phyloP scores from a whole-genome alignment of 139 green algal genomes.

The Deuterostichococcus epilithicus region DNA sequence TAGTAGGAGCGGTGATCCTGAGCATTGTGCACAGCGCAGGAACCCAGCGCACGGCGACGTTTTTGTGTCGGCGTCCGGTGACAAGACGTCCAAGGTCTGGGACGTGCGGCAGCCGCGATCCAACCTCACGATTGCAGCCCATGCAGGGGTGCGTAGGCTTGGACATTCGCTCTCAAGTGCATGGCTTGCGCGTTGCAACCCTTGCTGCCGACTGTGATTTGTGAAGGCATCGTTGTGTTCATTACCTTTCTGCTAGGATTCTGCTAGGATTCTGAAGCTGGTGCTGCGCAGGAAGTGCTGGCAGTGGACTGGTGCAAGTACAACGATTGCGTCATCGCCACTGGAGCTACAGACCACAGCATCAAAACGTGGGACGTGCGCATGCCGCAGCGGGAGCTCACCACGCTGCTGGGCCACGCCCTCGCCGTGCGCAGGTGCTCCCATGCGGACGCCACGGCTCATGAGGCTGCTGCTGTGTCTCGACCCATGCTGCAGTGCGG shows the following conservation, averaged over 20 bases:
- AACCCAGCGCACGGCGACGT: slow-evolving; percentile 73
- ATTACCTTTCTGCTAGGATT: no score
- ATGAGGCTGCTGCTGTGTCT: no score
- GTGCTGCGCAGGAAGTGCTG: slow-evolving; percentile 76
- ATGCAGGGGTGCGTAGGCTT: slow-evolving; percentile 34
- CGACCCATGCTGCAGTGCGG: no score
- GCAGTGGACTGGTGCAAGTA: slow-evolving; percentile 95
- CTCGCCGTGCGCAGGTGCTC: slow-evolving; percentile 22
- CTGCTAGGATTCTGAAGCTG: no score
- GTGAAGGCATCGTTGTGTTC: no score
- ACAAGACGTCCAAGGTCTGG: slow-evolving; percentile 85
- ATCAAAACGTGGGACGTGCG: slow-evolving; percentile 89
- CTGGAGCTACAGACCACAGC: slow-evolving; percentile 89
- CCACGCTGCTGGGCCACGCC: slow-evolving; percentile 73
- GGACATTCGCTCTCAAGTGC: no score
- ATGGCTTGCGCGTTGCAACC: not conserved
- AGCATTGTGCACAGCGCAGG: slow-evolving; percentile 32
- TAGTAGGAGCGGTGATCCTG: not conserved
- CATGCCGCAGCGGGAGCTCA: slow-evolving; percentile 53
- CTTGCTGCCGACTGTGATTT: no score
- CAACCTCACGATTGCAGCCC: slow-evolving; percentile 77
- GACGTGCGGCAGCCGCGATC: slow-evolving; percentile 74
- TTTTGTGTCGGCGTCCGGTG: slow-evolving; percentile 76
- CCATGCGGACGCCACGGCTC: no score
- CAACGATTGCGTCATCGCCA: slow-evolving; percentile 90